These are phyloP conservation scores for Fereydounia khargensis DNA, from an alignment of 1,284 basidiomycete genomes.

Conservation along the genomic window DNA sequence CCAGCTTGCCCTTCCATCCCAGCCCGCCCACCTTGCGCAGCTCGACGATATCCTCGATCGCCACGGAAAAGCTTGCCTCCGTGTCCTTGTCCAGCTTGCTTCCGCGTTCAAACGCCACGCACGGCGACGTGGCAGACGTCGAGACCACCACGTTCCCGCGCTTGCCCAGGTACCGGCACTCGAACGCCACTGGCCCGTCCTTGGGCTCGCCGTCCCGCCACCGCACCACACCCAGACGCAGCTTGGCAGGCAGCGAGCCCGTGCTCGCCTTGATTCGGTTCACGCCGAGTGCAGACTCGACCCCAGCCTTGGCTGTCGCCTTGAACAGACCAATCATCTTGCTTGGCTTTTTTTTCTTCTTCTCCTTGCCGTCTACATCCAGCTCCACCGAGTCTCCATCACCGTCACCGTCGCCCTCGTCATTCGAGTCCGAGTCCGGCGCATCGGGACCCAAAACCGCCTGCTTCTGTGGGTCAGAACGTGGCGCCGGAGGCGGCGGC, in stretches of 20 bases:
- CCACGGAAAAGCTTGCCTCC: slow-evolving; percentile 35
- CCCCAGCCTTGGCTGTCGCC: slow-evolving; percentile 44
- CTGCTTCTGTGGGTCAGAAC: slow-evolving; percentile 32
- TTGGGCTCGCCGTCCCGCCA: slow-evolving; percentile 21
- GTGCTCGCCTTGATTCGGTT: slow-evolving; percentile 54
- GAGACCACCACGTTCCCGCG: slow-evolving; percentile 43
- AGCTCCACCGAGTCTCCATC: slow-evolving; percentile 29
- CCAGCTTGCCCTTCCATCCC: slow-evolving; percentile 55
- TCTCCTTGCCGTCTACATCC: slow-evolving; percentile 30
- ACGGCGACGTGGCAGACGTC: slow-evolving; percentile 56
- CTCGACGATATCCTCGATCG: slow-evolving; percentile 51
- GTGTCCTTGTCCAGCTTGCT: slow-evolving; percentile 7
- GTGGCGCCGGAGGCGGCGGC: slow-evolving; percentile 60
- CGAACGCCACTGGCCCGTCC: slow-evolving; percentile 35
- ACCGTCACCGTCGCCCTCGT: slow-evolving; percentile 36
- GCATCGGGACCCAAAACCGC: slow-evolving; percentile 29
- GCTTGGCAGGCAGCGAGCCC: slow-evolving; percentile 45
- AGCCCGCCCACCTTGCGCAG: slow-evolving; percentile 55
- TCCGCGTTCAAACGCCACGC: slow-evolving; percentile 44
- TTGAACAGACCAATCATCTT: slow-evolving; percentile 46
- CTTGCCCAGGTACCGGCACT: slow-evolving; percentile 48
- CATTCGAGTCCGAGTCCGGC: slow-evolving; percentile 42
- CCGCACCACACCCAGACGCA: slow-evolving; percentile 49
- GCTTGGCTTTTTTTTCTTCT: slow-evolving; percentile 31
- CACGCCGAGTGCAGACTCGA: slow-evolving; percentile 48